A percentile compares a stretch with the other conserved stretches of the same genome.
Evolutionary conservation across 2,329 filamentous ascomycete genomes (phyloP).

Genomic region (Didymella glomerata): DNA sequence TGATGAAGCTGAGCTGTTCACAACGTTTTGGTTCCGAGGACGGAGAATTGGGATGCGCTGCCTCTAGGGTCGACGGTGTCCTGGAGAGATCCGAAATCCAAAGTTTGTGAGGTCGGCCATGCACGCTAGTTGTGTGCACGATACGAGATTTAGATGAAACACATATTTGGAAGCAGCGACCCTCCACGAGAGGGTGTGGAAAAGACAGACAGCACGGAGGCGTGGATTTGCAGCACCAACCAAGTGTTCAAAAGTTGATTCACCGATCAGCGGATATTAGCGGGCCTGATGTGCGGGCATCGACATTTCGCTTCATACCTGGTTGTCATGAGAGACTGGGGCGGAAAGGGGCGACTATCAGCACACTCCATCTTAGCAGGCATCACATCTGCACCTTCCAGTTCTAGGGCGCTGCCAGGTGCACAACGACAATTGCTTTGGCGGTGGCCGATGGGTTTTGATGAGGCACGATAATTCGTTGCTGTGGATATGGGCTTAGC

Average conservation of each 20-base stretch:
- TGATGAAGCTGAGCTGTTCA: constrained; percentile 1
- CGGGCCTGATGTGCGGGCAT: constrained; percentile 13
- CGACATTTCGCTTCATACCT: constrained; percentile 5
- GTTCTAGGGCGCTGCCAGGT: constrained; percentile 5
- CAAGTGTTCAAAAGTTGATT: constrained; percentile 13
- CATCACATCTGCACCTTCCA: constrained; percentile 3
- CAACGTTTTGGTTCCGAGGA: not conserved
- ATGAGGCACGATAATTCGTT: constrained; percentile 15
- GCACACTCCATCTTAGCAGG: constrained; percentile 5
- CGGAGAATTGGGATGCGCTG: constrained; percentile 6
- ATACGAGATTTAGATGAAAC: constrained; percentile 8
- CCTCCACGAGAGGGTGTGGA: constrained; percentile 1
- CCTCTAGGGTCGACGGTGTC: not conserved
- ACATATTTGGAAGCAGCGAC: constrained; percentile 1
- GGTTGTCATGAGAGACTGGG: constrained; percentile 8
- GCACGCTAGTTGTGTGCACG: constrained; percentile 5
- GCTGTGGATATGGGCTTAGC: constrained; percentile 18
- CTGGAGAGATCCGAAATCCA: not conserved
- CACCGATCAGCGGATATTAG: constrained; percentile 4
- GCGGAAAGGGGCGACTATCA: constrained; percentile 13
- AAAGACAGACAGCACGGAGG: constrained; percentile 4
- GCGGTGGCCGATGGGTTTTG: constrained; percentile 13
- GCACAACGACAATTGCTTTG: constrained; percentile 7
- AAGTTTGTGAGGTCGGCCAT: constrained; percentile 6
- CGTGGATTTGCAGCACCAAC: constrained; percentile 13